Base-by-base conservation (phyloP, 768 basidiomycete genomes). In the Boletus sensibilis region DNA sequence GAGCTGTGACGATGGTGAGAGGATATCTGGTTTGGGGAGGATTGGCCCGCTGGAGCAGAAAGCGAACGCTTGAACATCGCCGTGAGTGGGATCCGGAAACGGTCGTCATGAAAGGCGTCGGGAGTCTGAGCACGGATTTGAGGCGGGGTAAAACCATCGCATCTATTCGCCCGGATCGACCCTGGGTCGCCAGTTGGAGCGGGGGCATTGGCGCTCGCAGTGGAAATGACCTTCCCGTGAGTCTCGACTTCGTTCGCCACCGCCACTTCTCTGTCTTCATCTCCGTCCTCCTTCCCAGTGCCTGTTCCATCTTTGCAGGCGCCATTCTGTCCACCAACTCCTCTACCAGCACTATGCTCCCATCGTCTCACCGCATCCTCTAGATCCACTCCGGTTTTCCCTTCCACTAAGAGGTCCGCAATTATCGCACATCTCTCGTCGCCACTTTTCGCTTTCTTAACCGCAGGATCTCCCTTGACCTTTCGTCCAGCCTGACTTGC, bases 351-450 rank as follows among this genome's bases (percentile, higher is more conserved):
- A 44, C 57, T 51, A 20, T 62, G 57, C 54, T 72, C 70, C 70
- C 70, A 90, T 68, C 81, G 79, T 56, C 79, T 76, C 25, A 90
- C 78, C 8, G 86, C 87, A 21, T 74, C 72, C 63, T 82, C 83
- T 8, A 90, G 76, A 57, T 81, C 85, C 18, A 75, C 64, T 7
- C 88, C 88, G 50, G 74, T 83, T 71, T 86, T 85, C 4, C 89
- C 88, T 61, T 83, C 82, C 1, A 81, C 82, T 27, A 90, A 72
- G 43, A 89, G 72, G 53, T 82, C 79, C 4, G 85, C 86, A 53
- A 90, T 89, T 68, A 88, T 83, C 25, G 78, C 77, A 61, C 83
- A 82, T 50, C 88, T 74, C 62, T 78, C 83, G 58, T 83, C 85
- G n/a, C 70, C 60, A 45, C 61, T 64, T 47, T 72, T 73, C 49